Conservation (phyloP, 1,139 yeast species). For the Hemisphaericaspora xylanilytica region DNA sequence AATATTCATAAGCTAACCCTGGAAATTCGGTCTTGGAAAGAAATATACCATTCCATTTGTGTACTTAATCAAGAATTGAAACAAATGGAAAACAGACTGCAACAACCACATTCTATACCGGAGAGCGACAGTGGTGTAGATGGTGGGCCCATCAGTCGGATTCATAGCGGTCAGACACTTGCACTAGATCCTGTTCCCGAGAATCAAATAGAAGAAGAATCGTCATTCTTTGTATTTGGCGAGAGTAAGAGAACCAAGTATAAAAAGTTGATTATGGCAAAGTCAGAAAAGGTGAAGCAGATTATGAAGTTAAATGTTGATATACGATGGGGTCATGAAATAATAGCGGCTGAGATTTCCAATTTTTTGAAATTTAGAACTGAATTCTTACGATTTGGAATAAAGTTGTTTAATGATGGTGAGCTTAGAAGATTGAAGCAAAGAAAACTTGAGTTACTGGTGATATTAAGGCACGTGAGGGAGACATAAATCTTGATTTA, state of each 20-base stretch:
- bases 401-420: slow-evolving; percentile 30
- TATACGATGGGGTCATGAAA: slow-evolving; percentile 53
- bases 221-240: slow-evolving; percentile 31
- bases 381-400: slow-evolving; percentile 34
- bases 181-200: slow-evolving; percentile 12
- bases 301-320: slow-evolving; percentile 35
- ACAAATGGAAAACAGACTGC: slow-evolving; percentile 12
- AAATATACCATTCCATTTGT: slow-evolving; percentile 29
- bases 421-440: slow-evolving; percentile 13
- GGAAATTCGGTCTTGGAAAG: slow-evolving; percentile 53
- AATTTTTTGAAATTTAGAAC: slow-evolving; percentile 53
- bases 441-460: slow-evolving; percentile 11
- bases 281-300: slow-evolving; percentile 34
- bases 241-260: slow-evolving; percentile 38
- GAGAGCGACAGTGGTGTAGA: neutral
- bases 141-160: neutral
- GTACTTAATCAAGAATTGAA: slow-evolving; percentile 31
- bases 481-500: no score
- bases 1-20: slow-evolving; percentile 39
- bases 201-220: slow-evolving; percentile 13
- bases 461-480: slow-evolving; percentile 3
- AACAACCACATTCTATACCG: neutral
- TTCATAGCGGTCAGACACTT: slow-evolving; percentile 9
- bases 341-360: slow-evolving; percentile 60
- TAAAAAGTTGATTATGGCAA: slow-evolving; percentile 27